Percentiles rank a stretch among this genome's conserved stretches.
Evolutionary conservation across 148 eudicot genomes (phyloP).

Genomic region (Cornus florida): DNA sequence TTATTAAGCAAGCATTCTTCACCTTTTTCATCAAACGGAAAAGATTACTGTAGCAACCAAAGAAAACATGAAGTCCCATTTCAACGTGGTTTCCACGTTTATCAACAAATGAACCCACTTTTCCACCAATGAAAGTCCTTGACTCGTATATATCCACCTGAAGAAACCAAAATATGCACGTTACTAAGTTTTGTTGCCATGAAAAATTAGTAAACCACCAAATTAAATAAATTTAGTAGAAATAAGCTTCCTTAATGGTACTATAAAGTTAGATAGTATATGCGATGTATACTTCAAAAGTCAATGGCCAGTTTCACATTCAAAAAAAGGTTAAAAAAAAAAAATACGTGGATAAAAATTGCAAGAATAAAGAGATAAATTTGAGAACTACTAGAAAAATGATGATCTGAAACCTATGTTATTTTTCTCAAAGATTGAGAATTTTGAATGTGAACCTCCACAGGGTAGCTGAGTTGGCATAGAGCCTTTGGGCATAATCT

Average conservation of each 20-base stretch:
- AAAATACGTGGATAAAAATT: too few species aligned
- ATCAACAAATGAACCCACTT: conserved; percentile 96
- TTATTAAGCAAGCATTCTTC: conserved; percentile 14
- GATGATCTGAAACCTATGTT: too few species aligned
- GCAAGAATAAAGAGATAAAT: too few species aligned
- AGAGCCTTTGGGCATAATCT: too few species aligned
- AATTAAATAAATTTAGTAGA: neutral
- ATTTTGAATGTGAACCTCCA: too few species aligned
- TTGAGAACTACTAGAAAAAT: too few species aligned
- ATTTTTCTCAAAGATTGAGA: too few species aligned
- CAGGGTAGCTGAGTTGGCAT: too few species aligned
- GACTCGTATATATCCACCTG: conserved; percentile 99
- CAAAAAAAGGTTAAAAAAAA: too few species aligned
- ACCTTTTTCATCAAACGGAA: conserved; percentile 98
- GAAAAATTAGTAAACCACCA: neutral
- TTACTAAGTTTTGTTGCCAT: neutral
- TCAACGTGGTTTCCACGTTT: conserved; percentile 91
- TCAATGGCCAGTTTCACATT: too few species aligned
- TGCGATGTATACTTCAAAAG: neutral
- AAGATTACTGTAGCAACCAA: conserved; percentile 96
- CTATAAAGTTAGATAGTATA: neutral
- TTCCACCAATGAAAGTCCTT: conserved; percentile 94
- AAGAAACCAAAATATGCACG: conserved; percentile 14
- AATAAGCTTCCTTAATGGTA: neutral
- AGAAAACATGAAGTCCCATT: conserved; percentile 98